These are phyloP conservation scores for Stentor roeselii DNA, from an alignment of 73 alveolate species.

Conservation along the genomic window DNA sequence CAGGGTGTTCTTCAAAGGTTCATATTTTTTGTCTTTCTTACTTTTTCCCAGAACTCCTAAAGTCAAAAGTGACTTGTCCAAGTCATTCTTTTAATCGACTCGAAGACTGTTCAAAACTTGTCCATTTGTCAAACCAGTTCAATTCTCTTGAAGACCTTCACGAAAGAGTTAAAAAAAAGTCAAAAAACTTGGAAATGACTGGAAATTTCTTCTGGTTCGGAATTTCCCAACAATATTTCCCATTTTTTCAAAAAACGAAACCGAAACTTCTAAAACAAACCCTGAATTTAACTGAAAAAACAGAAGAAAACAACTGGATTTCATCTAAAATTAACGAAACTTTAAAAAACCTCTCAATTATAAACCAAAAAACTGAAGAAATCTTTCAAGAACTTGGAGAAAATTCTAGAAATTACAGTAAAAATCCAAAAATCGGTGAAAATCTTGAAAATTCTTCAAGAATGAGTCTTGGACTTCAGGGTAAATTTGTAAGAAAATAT, in stretches of 20 bases:
- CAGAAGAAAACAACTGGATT: not conserved
- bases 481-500: too few relatives aligned
- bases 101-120: not conserved
- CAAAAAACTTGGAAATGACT: too few relatives aligned
- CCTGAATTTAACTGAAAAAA: not conserved
- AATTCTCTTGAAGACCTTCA: not conserved
- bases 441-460: not conserved
- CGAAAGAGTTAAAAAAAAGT: too few relatives aligned
- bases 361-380: not conserved
- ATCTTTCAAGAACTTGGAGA: too few relatives aligned
- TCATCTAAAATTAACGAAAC: not conserved
- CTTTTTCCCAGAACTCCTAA: not conserved
- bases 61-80: not conserved
- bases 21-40: not conserved
- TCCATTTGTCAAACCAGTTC: not conserved
- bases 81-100: not conserved
- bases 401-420: not conserved
- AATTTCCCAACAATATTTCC: not conserved
- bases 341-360: not conserved
- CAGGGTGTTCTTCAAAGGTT: not conserved
- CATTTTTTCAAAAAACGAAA: not conserved
- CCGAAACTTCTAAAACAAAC: not conserved
- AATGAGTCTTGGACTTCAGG: not conserved
- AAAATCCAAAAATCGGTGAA: not conserved
- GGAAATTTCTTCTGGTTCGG: not conserved